These are phyloP conservation scores for Colletotrichum sojae DNA, from an alignment of 2,329 filamentous ascomycete genomes.

Conservation along the genomic window DNA sequence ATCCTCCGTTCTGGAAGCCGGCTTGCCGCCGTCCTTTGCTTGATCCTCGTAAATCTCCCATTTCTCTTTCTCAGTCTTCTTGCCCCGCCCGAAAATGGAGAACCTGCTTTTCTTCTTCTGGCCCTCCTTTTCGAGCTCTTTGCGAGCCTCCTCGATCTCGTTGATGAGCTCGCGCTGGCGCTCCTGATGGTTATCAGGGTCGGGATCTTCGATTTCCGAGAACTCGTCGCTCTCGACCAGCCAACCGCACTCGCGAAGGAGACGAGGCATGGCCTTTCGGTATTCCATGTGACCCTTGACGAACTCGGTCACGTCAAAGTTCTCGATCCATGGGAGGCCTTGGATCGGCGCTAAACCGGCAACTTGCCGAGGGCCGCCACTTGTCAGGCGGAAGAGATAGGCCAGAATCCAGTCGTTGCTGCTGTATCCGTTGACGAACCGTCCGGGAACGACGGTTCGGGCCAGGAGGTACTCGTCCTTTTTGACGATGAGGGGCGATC, in stretches of 20 bases:
- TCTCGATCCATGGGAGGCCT: constrained; percentile 85
- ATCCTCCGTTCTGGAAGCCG: constrained; percentile 59
- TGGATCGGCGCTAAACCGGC: constrained; percentile 87
- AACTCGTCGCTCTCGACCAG: constrained; percentile 94
- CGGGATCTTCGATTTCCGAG: constrained; percentile 95
- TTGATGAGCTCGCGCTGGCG: constrained; percentile 94
- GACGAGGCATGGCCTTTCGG: constrained; percentile 88
- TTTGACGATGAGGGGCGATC: constrained; percentile 91
- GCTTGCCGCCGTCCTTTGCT: constrained; percentile 53
- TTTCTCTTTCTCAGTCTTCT: constrained; percentile 84
- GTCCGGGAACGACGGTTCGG: constrained; percentile 87
- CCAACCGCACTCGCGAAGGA: constrained; percentile 92
- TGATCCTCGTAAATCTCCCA: constrained; percentile 95
- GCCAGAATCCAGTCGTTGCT: constrained; percentile 97
- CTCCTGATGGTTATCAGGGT: constrained; percentile 91
- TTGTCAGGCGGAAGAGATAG: constrained; percentile 95
- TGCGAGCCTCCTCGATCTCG: constrained; percentile 95
- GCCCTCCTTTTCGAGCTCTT: constrained; percentile 85
- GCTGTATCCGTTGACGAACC: constrained; percentile 95
- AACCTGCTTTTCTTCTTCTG: constrained; percentile 71
- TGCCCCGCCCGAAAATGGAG: constrained; percentile 86
- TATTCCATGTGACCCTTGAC: constrained; percentile 98
- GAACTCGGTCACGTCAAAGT: constrained; percentile 86
- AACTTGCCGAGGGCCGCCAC: constrained; percentile 89
- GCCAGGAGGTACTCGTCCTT: constrained; percentile 89